Evolutionary conservation across 2,329 filamentous ascomycete genomes (phyloP), one percentile per base, ranked within the genome.

Genomic region (Pseudogymnoascus sp.): DNA sequence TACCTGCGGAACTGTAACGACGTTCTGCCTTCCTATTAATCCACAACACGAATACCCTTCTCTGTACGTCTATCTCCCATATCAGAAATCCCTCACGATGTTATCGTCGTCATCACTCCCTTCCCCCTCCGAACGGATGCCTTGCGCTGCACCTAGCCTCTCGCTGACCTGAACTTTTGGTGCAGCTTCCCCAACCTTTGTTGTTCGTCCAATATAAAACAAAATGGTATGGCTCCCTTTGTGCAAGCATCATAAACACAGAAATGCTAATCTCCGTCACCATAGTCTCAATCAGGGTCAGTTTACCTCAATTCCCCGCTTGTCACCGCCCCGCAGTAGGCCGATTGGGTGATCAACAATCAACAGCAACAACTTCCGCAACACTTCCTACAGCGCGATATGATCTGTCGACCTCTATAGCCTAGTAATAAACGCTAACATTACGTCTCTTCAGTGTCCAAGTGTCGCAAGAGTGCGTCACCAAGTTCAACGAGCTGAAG

Each of bases 401-500:
- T 21, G 4, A 18, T 4, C 29, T 21, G 9, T 9, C 18, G 15
- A 5, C 9, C 5, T 7, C 2, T 21, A 21, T 8, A 13, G 15
- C 27, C 12, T 33, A 5, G 9, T 8, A 18, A 55, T 33, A 2
- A 21, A 13, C 10, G 48, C 48, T 55, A 29, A 55, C 48, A 12
- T 33, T 3, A 55, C 29, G 12, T 55, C 21, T 33, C 1, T 33
- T 61, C 76, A 92, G 88, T 82, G 88, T 88, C 70, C 81, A 82
- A 74, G 86, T 92, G 71, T 78, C 82, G 68, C 82, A 84, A 73
- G 88, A 92, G 64, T 92, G 88, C 83, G 84, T 85, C 74, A 74
- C 75, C 63, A 74, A 75, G 67, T 93, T 87, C 83, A 91, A 92
- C 77, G 87, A 92, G 69, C 83, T 93, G 68, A 93, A 93, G 85